These are phyloP conservation scores for Alliaria petiolata DNA, from an alignment of 345 rosid species.

Conservation along the genomic window DNA sequence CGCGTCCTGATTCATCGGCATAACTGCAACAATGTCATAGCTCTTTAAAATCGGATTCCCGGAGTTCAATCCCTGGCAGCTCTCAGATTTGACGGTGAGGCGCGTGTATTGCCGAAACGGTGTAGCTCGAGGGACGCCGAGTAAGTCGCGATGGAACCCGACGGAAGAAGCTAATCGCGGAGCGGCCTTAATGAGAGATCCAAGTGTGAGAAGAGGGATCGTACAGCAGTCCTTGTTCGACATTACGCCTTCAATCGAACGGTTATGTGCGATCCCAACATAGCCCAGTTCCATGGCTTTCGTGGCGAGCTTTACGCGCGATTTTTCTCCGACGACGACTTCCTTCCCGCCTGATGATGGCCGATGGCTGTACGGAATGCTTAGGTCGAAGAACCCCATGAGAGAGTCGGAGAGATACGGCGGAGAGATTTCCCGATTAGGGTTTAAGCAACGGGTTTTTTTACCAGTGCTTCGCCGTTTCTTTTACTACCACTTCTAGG, in stretches of 20 bases:
- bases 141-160: constrained; percentile 69
- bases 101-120: constrained; percentile 93
- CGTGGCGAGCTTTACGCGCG: constrained; percentile 42
- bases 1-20: constrained; percentile 64
- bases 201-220: constrained; percentile 50
- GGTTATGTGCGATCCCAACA: constrained; percentile 35
- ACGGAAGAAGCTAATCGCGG: constrained; percentile 66
- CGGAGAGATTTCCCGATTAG: constrained; percentile 18
- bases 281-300: constrained; percentile 83
- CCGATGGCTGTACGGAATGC: constrained; percentile 46
- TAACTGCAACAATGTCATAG: constrained; percentile 72
- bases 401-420: not conserved
- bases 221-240: constrained; percentile 26
- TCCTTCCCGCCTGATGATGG: constrained; percentile 20
- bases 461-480: not conserved
- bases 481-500: not conserved
- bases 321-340: constrained; percentile 27
- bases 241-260: constrained; percentile 22
- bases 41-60: constrained; percentile 69
- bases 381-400: constrained; percentile 86
- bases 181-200: constrained; percentile 53
- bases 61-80: constrained; percentile 51
- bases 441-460: constrained; percentile 5
- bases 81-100: constrained; percentile 62
- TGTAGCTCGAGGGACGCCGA: constrained; percentile 52